Conservation (phyloP, 2,329 filamentous ascomycete species). For the Talaromyces verruculosus region DNA sequence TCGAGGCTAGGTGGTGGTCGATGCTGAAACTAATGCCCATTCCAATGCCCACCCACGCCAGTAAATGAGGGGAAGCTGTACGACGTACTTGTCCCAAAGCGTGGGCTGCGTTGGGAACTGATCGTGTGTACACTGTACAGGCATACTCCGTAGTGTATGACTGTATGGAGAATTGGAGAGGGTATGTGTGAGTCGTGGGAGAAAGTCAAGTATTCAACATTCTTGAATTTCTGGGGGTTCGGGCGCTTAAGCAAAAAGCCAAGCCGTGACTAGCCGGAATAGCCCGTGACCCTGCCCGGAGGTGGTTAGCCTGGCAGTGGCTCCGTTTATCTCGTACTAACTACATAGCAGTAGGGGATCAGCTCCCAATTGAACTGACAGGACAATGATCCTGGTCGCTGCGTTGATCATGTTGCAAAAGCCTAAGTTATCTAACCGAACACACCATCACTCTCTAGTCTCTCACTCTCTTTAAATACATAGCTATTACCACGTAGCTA, state of each 20-base stretch:
- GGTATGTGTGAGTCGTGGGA: too few relatives aligned
- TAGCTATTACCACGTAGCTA: not conserved
- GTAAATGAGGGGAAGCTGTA: conserved; percentile 8
- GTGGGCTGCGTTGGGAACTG: not conserved
- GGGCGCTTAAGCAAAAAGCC: conserved; percentile 17
- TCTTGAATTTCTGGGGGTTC: conserved; percentile 8
- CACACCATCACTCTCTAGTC: not conserved
- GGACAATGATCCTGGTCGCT: not conserved
- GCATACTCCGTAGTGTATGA: not conserved
- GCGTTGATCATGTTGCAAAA: not conserved
- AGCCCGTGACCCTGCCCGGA: not conserved
- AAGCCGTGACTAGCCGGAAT: not conserved
- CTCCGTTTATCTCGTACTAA: not conserved
- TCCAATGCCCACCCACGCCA: not conserved
- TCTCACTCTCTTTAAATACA: not conserved
- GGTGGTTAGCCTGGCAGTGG: not conserved
- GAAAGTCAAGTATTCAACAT: not conserved
- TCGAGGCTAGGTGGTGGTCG: not conserved
- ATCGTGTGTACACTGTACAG: not conserved
- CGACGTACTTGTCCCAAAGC: not conserved
- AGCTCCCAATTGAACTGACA: not conserved
- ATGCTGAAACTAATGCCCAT: conserved; percentile 6
- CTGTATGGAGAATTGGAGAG: too few relatives aligned
- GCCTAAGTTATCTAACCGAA: not conserved
- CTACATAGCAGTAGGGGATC: not conserved